Evolutionary conservation across 805 yeast genomes (phyloP).

Genomic region (Saccharomycodes ludwigii): DNA sequence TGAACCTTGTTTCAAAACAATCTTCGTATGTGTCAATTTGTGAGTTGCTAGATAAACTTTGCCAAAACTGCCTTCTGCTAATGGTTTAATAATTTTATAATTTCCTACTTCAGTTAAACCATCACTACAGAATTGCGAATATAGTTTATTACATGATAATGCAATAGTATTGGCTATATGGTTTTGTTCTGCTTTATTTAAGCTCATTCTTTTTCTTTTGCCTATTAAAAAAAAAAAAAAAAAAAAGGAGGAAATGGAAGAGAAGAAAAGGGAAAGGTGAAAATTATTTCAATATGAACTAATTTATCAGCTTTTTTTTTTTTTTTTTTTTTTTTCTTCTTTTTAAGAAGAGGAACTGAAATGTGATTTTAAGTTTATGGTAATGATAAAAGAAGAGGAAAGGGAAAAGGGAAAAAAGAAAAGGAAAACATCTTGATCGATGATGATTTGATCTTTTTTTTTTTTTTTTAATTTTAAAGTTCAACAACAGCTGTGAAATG

Average conservation of each 20-base stretch:
- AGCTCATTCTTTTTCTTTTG: background rate
- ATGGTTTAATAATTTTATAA: slow-evolving; percentile 56
- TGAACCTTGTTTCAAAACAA: slow-evolving; percentile 74
- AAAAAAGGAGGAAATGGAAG: background rate
- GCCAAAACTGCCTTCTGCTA: slow-evolving; percentile 92
- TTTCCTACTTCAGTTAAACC: slow-evolving; percentile 65
- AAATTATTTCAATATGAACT: no score
- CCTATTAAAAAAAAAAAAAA: background rate
- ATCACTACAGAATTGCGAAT: slow-evolving; percentile 32
- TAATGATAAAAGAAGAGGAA: no score
- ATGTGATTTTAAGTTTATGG: no score
- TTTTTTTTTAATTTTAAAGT: no score
- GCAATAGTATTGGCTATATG: slow-evolving; percentile 33
- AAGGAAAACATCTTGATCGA: no score
- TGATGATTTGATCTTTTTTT: no score
- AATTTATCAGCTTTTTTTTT: no score
- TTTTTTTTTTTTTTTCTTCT: no score
- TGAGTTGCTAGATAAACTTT: slow-evolving; percentile 81
- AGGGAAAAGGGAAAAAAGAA: no score
- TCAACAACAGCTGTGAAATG: no score
- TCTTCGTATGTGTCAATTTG: slow-evolving; percentile 55
- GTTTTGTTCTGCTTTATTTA: slow-evolving; percentile 16
- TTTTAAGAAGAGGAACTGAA: no score
- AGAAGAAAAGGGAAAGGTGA: no score
- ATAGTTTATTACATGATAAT: slow-evolving; percentile 50